Conservation (phyloP, 2,329 filamentous ascomycete genomes). For the Dothistroma septosporum region DNA sequence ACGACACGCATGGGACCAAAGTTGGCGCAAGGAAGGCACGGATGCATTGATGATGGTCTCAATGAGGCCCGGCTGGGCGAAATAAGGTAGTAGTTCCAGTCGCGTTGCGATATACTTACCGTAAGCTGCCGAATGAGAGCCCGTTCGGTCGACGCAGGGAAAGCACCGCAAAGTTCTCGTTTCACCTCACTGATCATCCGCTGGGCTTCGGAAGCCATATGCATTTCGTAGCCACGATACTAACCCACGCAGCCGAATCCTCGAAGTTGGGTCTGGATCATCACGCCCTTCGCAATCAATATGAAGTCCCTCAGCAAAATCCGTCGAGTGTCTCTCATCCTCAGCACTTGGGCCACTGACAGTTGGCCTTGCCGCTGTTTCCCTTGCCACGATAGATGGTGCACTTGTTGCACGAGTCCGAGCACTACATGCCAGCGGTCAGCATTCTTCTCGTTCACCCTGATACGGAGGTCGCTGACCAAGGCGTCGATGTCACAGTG, state of each 20-base stretch:
- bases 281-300: neutral
- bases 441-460: neutral
- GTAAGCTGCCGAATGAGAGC: slow-evolving; percentile 10
- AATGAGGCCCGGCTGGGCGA: slow-evolving; percentile 1
- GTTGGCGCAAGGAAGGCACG: slow-evolving; percentile 5
- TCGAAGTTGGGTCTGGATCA: neutral
- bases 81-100: neutral
- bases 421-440: neutral
- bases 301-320: neutral
- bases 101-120: slow-evolving; percentile 6
- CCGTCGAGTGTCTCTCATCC: neutral
- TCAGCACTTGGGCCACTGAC: slow-evolving; percentile 1
- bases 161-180: neutral
- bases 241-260: neutral
- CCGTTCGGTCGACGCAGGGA: slow-evolving; percentile 3
- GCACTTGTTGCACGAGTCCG: neutral
- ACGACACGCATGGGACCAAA: slow-evolving; percentile 7
- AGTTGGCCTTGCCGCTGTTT: neutral
- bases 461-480: neutral
- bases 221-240: neutral
- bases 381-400: neutral
- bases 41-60: slow-evolving; percentile 5
- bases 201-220: neutral
- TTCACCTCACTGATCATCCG: neutral
- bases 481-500: neutral